A percentile compares a stretch with the other conserved stretches of the same genome.
phyloP scores from a whole-genome alignment of 148 eudicot species.

The Linanthus parryae region DNA sequence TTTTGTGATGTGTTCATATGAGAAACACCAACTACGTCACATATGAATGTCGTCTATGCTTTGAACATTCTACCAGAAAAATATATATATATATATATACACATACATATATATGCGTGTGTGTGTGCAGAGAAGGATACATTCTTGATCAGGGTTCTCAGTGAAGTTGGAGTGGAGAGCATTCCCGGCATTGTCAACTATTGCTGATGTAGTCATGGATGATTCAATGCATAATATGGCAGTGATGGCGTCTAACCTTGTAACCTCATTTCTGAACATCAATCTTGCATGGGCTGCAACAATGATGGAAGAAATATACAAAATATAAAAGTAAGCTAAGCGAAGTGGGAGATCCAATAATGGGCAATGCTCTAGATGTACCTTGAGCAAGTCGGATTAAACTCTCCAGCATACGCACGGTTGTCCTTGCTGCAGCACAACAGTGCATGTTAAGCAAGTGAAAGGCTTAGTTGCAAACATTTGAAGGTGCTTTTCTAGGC shows the following conservation, averaged over 20 bases:
- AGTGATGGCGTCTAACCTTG: constrained; percentile 72
- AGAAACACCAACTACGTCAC: neutral
- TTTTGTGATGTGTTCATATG: too few species aligned
- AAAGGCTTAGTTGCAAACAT: neutral
- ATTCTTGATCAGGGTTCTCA: constrained; percentile 85
- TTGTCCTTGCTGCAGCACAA: constrained; percentile 66
- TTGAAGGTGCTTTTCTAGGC: neutral
- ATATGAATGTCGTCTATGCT: neutral
- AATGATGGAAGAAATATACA: too few species aligned
- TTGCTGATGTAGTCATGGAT: constrained; percentile 96
- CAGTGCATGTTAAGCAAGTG: constrained; percentile 4
- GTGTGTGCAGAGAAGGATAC: constrained; percentile 56
- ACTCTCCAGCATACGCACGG: constrained; percentile 95
- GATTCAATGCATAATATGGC: constrained; percentile 95
- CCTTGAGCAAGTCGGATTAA: constrained; percentile 91
- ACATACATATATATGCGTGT: constrained; percentile 75
- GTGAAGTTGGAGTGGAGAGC: constrained; percentile 91
- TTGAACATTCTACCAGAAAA: neutral
- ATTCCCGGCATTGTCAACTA: constrained; percentile 83
- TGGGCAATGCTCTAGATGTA: constrained; percentile 5
- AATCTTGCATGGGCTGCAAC: constrained; percentile 85
- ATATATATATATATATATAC: neutral
- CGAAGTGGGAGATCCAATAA: neutral
- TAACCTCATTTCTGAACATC: constrained; percentile 92
- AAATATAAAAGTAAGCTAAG: too few species aligned